phyloP scores from a whole-genome alignment of 805 yeast species.

The Saccharomyces kudriavzevii region DNA sequence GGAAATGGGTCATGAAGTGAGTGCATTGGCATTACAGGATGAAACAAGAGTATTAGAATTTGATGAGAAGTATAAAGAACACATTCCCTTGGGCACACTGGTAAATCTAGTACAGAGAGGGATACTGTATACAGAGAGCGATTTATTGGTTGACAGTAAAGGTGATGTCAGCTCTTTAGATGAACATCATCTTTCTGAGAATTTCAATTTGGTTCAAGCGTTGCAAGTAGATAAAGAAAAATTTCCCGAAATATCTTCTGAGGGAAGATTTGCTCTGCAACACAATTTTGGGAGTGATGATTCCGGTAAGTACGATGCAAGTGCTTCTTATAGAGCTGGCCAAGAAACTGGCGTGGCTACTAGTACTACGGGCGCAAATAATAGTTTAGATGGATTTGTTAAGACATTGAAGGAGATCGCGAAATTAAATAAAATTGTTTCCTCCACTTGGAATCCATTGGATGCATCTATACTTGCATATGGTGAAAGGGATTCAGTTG shows the following conservation, averaged over 20 bases:
- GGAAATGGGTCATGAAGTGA: conserved; percentile 67
- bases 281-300: conserved; percentile 11
- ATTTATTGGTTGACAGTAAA: conserved; percentile 39
- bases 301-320: conserved; percentile 2
- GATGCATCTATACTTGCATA: conserved; percentile 40
- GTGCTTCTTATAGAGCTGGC: not conserved
- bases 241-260: conserved; percentile 24
- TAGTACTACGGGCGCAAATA: not conserved
- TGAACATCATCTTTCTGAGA: conserved; percentile 17
- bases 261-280: conserved; percentile 30
- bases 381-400: conserved; percentile 17
- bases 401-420: conserved; percentile 34
- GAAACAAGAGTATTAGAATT: conserved; percentile 55
- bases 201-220: conserved; percentile 49
- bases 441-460: conserved; percentile 51
- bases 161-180: conserved; percentile 19
- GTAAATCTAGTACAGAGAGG: conserved; percentile 84
- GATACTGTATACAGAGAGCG: conserved; percentile 65
- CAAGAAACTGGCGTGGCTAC: not conserved
- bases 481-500: conserved; percentile 44
- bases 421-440: conserved; percentile 37
- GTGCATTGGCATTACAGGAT: conserved; percentile 74
- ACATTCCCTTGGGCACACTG: conserved; percentile 70
- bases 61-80: conserved; percentile 42
- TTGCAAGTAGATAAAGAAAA: conserved; percentile 36